phyloP scores from a whole-genome alignment of 2,329 filamentous ascomycete genomes.

The Xylaria multiplex region DNA sequence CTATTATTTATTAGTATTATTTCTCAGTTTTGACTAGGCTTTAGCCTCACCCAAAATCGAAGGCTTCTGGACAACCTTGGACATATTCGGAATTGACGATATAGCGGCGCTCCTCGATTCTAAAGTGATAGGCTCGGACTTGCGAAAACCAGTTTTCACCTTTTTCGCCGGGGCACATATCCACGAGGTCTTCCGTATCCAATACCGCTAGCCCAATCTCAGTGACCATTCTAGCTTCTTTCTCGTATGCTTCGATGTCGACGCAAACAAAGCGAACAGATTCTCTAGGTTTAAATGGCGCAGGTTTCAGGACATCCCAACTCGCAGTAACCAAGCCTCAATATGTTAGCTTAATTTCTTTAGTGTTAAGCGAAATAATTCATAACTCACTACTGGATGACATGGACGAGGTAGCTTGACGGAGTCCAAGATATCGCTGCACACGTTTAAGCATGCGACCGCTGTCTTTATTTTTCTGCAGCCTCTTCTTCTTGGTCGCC shows the following conservation, averaged over 20 bases:
- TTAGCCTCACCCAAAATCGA: constrained; percentile 74
- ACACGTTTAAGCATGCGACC: constrained; percentile 68
- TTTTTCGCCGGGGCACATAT: constrained; percentile 66
- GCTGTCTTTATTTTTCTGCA: constrained; percentile 62
- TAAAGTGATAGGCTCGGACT: constrained; percentile 79
- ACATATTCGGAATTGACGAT: constrained; percentile 76
- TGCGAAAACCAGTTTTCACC: constrained; percentile 73
- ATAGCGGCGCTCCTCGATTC: constrained; percentile 74
- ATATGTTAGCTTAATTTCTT: constrained; percentile 15
- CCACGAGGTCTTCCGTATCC: constrained; percentile 70
- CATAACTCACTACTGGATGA: constrained; percentile 18
- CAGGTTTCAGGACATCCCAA: constrained; percentile 54
- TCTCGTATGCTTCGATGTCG: constrained; percentile 86
- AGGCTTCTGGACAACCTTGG: constrained; percentile 75
- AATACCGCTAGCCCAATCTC: constrained; percentile 87
- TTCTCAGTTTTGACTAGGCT: neutral
- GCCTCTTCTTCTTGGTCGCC: constrained; percentile 58
- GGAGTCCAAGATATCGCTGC: constrained; percentile 77
- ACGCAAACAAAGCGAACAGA: constrained; percentile 78
- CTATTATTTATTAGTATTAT: constrained; percentile 46
- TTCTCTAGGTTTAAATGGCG: constrained; percentile 59
- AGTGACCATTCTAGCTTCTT: constrained; percentile 72
- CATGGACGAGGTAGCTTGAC: constrained; percentile 41
- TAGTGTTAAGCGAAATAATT: neutral
- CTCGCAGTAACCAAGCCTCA: constrained; percentile 46